Evolutionary conservation across 2,329 filamentous ascomycete species (phyloP), one percentile per base, ranked within the genome.

Genomic region (Pleurostoma richardsiae): DNA sequence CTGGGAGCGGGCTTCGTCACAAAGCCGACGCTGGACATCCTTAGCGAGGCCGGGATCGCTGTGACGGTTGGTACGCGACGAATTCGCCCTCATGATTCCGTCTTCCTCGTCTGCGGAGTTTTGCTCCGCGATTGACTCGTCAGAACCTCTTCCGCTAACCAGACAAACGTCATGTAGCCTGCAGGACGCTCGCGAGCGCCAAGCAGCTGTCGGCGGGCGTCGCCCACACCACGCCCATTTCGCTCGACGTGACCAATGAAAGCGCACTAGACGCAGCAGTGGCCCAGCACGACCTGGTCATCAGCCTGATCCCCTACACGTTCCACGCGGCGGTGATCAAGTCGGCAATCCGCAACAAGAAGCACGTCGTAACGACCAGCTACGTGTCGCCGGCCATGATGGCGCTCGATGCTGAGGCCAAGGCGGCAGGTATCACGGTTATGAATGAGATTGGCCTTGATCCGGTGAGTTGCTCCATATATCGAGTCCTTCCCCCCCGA

Each of bases 401-500:
- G 71, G 91, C 90, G 73, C 82, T 96, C 43, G 86, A 96, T 60
- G 75, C 83, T 59, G 74, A 86, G 58, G 83, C 80, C 66, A 95
- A 96, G 78, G 87, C 86, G 53, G 92, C 92, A 19, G 91, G 90
- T 51, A 96, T 96, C 64, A 95, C 90, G 8, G 91, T 96, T 64
- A 91, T 96, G 87, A 96, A 97, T 72, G 92, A 97, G 79, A 95
- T 95, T 63, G 90, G 90, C 52, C 63, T 87, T 50, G 84, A 36
- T 36, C 33, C 33, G 33, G 33, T 36, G 19, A 19, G 19, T 19
- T 19, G 19, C 19, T 19, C 19, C 19, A 19, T 19, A 19, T 19
- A 19, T 36, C 33, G 33, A n/a, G 33, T n/a, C n/a, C 33, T n/a
- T 36, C 33, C n/a, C n/a, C 33, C 8, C 8, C 33, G 8, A 8